A percentile compares a stretch with the other conserved stretches of the same genome.
Conservation (phyloP, 768 basidiomycete species). For the Lactarius vividus region DNA sequence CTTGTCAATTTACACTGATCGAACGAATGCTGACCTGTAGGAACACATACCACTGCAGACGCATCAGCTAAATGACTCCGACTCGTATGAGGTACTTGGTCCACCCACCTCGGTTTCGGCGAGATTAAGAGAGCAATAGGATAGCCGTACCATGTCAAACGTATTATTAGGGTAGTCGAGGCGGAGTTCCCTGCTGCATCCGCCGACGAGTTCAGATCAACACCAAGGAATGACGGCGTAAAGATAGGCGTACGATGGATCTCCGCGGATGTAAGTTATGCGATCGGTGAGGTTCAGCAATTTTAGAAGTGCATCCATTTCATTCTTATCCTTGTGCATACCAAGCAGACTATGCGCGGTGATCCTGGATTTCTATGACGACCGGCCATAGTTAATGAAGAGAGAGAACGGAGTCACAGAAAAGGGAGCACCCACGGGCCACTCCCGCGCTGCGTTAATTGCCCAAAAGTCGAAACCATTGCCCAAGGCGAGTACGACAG, state of each 20-base stretch:
- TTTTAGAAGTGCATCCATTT: conserved; percentile 3
- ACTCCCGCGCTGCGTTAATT: conserved; percentile 62
- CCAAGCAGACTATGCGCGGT: conserved; percentile 19
- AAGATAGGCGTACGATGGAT: conserved; percentile 17
- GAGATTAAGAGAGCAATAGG: conserved; percentile 24
- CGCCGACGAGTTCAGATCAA: not conserved
- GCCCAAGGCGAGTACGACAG: conserved; percentile 61
- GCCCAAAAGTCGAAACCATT: conserved; percentile 73
- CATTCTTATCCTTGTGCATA: conserved; percentile 9
- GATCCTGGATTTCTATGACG: conserved; percentile 15
- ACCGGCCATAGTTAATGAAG: not conserved
- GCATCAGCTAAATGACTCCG: not conserved
- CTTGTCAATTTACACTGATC: conserved; percentile 23
- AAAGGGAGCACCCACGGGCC: conserved; percentile 49
- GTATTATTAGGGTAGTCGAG: conserved; percentile 15
- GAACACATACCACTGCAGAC: conserved; percentile 24
- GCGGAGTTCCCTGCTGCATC: not conserved
- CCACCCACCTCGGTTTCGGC: conserved; percentile 26
- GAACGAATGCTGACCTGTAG: conserved; percentile 15
- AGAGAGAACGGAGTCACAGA: no score
- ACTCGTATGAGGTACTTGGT: not conserved
- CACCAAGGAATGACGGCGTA: not conserved
- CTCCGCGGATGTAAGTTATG: conserved; percentile 15
- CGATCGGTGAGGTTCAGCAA: conserved; percentile 12
- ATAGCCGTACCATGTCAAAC: conserved; percentile 27